These are phyloP conservation scores for Candida suzukii DNA, from an alignment of 805 yeast species.

Conservation along the genomic window DNA sequence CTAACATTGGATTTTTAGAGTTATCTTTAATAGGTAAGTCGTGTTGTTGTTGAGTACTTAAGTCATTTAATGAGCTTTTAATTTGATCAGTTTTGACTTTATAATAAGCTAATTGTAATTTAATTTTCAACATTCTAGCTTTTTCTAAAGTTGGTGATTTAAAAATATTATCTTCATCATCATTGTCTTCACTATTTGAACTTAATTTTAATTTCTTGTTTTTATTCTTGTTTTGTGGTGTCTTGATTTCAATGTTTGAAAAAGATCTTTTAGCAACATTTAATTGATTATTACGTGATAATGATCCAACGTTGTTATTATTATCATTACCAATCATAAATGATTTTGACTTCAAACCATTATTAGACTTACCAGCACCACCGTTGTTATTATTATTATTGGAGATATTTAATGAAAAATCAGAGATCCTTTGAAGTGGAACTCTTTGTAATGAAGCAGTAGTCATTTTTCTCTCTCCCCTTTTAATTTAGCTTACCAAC, in stretches of 20 bases:
- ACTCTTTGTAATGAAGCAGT: slow-evolving; percentile 8
- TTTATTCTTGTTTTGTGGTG: neutral
- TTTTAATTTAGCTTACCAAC: too few relatives aligned
- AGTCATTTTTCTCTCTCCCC: too few relatives aligned
- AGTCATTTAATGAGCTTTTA: slow-evolving; percentile 22
- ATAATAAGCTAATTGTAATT: slow-evolving; percentile 45
- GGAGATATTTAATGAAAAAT: slow-evolving; percentile 13
- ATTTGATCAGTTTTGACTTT: slow-evolving; percentile 44
- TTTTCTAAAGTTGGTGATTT: slow-evolving; percentile 22
- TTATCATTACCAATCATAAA: too few relatives aligned
- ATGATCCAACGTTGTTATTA: too few relatives aligned
- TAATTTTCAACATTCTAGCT: slow-evolving; percentile 36
- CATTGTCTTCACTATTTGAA: neutral
- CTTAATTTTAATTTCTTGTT: too few relatives aligned
- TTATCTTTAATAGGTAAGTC: too few relatives aligned
- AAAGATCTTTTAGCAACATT: too few relatives aligned
- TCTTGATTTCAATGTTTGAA: too few relatives aligned
- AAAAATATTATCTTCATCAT: slow-evolving; percentile 1
- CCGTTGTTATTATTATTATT: slow-evolving; percentile 2
- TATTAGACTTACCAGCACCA: too few relatives aligned
- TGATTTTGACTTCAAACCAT: slow-evolving; percentile 7
- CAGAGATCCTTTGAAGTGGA: slow-evolving; percentile 15
- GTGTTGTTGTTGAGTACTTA: slow-evolving; percentile 9
- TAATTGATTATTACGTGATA: too few relatives aligned
- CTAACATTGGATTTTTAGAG: too few relatives aligned